Evolutionary conservation across 2,329 filamentous ascomycete species (phyloP).

Genomic region (Ophiostoma quercus): DNA sequence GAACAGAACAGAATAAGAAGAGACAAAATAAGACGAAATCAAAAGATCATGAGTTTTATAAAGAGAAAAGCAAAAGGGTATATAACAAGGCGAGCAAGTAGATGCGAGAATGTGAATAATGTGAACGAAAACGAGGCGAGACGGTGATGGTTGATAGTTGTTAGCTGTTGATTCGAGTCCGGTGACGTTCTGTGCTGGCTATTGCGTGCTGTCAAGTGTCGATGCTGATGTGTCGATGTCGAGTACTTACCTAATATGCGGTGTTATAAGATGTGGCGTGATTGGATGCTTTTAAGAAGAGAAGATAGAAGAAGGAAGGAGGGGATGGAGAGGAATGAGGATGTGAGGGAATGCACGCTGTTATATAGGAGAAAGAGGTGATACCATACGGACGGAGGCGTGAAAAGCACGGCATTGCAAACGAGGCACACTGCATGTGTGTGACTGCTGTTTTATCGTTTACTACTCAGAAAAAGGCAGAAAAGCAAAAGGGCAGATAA

Average conservation of each 20-base stretch:
- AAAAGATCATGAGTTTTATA: not conserved
- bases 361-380: not conserved
- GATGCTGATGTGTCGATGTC: not conserved
- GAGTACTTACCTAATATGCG: not conserved
- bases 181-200: not conserved
- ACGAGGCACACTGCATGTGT: not conserved
- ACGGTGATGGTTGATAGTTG: not conserved
- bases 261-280: not conserved
- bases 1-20: not conserved
- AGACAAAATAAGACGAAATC: not conserved
- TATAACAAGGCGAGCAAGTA: not conserved
- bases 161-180: not conserved
- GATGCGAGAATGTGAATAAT: not conserved
- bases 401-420: constrained; percentile 13
- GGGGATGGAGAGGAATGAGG: not conserved
- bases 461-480: not conserved
- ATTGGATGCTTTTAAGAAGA: not conserved
- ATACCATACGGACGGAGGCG: not conserved
- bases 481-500: not conserved
- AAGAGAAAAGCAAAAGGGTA: not conserved
- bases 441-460: not conserved
- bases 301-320: not conserved
- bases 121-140: not conserved
- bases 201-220: not conserved
- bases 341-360: not conserved